Evolutionary conservation across 163 green algal species (phyloP), one percentile per base, ranked within the genome.

Genomic region (Scenedesmus sp.): DNA sequence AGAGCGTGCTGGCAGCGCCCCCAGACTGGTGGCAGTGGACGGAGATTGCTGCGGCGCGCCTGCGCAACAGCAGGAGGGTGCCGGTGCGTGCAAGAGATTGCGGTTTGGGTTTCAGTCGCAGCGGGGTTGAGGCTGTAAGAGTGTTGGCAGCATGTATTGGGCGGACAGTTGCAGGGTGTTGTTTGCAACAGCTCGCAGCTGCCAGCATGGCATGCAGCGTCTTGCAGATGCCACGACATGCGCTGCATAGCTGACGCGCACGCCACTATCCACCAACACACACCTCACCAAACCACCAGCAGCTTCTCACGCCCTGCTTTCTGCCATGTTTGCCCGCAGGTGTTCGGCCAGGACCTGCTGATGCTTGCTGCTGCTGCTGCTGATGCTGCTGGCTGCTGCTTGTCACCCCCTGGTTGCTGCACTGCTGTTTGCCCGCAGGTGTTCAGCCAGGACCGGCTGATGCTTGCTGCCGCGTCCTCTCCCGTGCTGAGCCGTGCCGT

Each of bases 11-110:
- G 84, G 95, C 97, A 56, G 96, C 92, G 5, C 94, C 94, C 2
- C 79, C 94, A 23, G 93, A 96, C 91, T 98, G 96, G 96, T 90
- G 98, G 90, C 90, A 95, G 57, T 98, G 96, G 90, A 93, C 93
- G 2, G 81, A 92, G 52, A 84, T 82, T 9, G 90, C 88, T 56
- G 90, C 95, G 26, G 94, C 95, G 84, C 94, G 96, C 62, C 96
- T 97, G 85, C 93, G 96, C 26, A 84, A 87, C 64, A 97, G 96
- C 92, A 94, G 95, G 60, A 95, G 95, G 89, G 94, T 94, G 70
- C 83, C 92, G 90, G 91, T 94, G 55, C 57, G 90, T 67, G n/a
- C 46, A 55, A 13, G 7, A 34, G 57, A 7, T 54, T 55, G 55
- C 1, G 5, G 16, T 16, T 76, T n/a, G 66, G 66, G 66, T 76